phyloP scores from a whole-genome alignment of 768 basidiomycete genomes.

The Kwoniella sp. region DNA sequence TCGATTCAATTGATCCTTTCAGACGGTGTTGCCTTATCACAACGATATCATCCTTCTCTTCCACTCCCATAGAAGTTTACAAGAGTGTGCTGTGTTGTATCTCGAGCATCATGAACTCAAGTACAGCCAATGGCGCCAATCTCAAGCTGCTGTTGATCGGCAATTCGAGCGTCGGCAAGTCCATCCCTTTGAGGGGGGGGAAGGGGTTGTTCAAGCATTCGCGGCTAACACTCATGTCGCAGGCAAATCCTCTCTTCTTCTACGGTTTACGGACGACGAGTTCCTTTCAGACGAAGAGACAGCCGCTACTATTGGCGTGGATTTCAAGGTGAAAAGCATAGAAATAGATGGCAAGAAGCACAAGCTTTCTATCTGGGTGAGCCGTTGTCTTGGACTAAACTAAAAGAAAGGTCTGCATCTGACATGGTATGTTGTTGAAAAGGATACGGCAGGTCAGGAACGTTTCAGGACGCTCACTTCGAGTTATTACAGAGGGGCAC shows the following conservation, averaged over 20 bases:
- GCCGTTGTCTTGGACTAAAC: constrained; percentile 36
- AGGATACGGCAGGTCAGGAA: constrained; percentile 97
- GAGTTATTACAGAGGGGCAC: constrained; percentile 78
- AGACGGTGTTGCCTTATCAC: no score
- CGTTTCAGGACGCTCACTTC: constrained; percentile 93
- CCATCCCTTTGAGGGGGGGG: background rate
- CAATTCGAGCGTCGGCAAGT: constrained; percentile 74
- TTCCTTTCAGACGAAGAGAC: constrained; percentile 75
- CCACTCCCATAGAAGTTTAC: no score
- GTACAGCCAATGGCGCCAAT: constrained; percentile 21
- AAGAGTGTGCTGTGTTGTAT: no score
- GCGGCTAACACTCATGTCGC: background rate
- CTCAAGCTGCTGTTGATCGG: constrained; percentile 56
- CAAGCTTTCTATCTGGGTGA: constrained; percentile 95
- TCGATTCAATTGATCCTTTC: no score
- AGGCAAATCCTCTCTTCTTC: constrained; percentile 66
- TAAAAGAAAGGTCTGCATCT: background rate
- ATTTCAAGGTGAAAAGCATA: constrained; percentile 57
- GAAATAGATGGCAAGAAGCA: constrained; percentile 53
- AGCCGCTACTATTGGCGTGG: constrained; percentile 57
- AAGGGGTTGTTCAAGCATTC: no score
- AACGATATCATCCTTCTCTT: no score
- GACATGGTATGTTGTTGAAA: no score
- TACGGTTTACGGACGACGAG: constrained; percentile 95
- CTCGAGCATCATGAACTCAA: constrained; percentile 13